Evolutionary conservation across 2,329 filamentous ascomycete genomes (phyloP), one percentile per base, ranked within the genome.

Genomic region (Cytospora chrysosperma): DNA sequence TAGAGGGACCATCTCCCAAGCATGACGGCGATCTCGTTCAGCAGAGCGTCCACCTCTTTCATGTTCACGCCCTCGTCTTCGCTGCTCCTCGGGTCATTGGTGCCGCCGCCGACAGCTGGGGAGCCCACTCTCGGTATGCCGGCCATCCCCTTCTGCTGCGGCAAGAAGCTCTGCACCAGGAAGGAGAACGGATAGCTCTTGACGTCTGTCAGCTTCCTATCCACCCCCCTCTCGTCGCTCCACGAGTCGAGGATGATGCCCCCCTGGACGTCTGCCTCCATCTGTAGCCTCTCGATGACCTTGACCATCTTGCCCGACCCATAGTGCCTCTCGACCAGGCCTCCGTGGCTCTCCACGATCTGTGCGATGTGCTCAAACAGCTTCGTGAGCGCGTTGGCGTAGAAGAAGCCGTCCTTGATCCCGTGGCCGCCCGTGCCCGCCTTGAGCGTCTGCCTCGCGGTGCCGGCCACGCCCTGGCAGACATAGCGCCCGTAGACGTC

Each of bases 171-270:
- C 76, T 97, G 93, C 0, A 98, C 93, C 52, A 99, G 79, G 73
- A 99, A 99, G 0, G 93, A 97, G 75, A 97, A 99, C 0, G 95
- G 93, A 73, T 99, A 99, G 61, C 93, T 97, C 78, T 96, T 98
- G 75, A 97, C 92, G 72, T 99, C 95, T 3, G 91, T 98, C 66
- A 99, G 81, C 72, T 90, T 92, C 70, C 94, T 86, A 72, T 94
- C 91, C 55, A 99, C 86, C 65, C 82, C 85, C 64, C 93, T 85
- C 72, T 98, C 94, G 68, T 99, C 95, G 61, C 88, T 89, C 93
- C 95, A 99, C 0, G 93, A 95, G 74, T 99, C 95, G 59, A 99
- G 81, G 64, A 99, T 88, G 69, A 98, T 97, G 68, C 95, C 95
- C 24, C 93, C 95, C 77, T 99, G 95, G 1, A 97, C 89, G 76